phyloP scores from a whole-genome alignment of 2,329 filamentous ascomycete species.

The Arthroderma sp. region DNA sequence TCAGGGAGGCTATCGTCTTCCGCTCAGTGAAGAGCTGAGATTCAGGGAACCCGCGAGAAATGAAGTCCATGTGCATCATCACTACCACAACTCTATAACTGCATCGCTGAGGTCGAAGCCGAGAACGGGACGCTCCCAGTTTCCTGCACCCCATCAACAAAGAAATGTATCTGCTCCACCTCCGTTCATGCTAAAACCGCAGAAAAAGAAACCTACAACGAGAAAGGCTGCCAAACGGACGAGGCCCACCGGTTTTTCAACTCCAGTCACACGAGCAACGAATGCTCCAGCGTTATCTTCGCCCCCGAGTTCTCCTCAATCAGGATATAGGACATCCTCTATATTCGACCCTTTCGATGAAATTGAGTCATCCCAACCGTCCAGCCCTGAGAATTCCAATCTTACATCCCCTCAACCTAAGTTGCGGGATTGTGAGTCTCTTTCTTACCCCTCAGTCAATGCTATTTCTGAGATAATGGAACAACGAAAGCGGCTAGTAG shows the following conservation, averaged over 20 bases:
- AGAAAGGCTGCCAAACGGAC: constrained; percentile 16
- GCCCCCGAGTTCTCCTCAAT: constrained; percentile 66
- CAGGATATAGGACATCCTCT: constrained; percentile 55
- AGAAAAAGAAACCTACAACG: constrained; percentile 14
- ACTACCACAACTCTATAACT: constrained; percentile 61
- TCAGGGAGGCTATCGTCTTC: constrained; percentile 32
- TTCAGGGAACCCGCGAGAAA: constrained; percentile 44
- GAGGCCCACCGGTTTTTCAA: constrained; percentile 23
- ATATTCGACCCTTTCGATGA: constrained; percentile 64
- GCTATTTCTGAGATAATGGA: no score
- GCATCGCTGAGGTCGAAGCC: constrained; percentile 36
- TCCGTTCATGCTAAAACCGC: constrained; percentile 33
- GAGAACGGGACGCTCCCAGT: constrained; percentile 42
- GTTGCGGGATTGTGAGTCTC: no score
- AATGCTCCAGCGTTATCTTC: constrained; percentile 53
- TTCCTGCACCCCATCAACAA: constrained; percentile 42
- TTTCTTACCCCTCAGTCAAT: no score
- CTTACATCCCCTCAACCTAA: constrained; percentile 39
- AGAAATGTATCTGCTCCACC: constrained; percentile 54
- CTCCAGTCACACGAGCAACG: constrained; percentile 47
- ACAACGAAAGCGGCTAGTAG: no score
- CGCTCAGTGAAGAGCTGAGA: constrained; percentile 60
- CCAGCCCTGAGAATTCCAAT: constrained; percentile 67
- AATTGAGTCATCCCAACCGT: constrained; percentile 57
- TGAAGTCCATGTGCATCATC: constrained; percentile 85